These are phyloP conservation scores for Fabrea salina DNA, from an alignment of 169 alveolate genomes.

Conservation along the genomic window DNA sequence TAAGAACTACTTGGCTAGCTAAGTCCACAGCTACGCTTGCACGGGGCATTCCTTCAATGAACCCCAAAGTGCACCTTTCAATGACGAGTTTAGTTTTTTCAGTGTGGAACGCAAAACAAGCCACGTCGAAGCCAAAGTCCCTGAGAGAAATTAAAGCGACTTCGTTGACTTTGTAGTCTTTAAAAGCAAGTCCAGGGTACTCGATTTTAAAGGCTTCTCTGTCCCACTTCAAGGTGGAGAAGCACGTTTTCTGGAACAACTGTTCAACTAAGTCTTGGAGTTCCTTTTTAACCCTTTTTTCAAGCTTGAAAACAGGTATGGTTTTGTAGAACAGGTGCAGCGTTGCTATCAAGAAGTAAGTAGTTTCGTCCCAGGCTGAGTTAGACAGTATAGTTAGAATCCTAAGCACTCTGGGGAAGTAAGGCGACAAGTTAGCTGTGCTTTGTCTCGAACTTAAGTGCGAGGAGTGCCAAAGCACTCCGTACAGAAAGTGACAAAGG, in stretches of 20 bases:
- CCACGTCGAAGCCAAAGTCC: background rate
- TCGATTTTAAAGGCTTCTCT: background rate
- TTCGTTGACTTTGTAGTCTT: background rate
- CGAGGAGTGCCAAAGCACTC: too few relatives aligned
- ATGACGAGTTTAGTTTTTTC: background rate
- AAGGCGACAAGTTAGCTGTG: background rate
- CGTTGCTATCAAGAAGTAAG: background rate
- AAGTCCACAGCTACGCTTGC: background rate
- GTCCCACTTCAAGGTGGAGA: background rate
- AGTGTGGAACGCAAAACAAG: background rate
- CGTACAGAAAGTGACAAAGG: too few relatives aligned
- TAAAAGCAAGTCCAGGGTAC: background rate
- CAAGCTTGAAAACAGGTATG: background rate
- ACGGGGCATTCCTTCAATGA: background rate
- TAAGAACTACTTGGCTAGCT: background rate
- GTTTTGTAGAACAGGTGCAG: background rate
- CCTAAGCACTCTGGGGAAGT: background rate
- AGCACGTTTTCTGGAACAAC: background rate
- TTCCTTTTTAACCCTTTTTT: background rate
- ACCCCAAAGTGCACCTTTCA: background rate
- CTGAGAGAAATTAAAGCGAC: background rate
- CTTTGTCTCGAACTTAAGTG: too few relatives aligned
- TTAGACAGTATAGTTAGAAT: background rate
- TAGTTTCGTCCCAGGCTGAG: background rate
- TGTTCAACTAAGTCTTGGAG: background rate